These are phyloP conservation scores for Elongisporangium undulatum DNA, from an alignment of 352 stramenopile species.

Conservation along the genomic window DNA sequence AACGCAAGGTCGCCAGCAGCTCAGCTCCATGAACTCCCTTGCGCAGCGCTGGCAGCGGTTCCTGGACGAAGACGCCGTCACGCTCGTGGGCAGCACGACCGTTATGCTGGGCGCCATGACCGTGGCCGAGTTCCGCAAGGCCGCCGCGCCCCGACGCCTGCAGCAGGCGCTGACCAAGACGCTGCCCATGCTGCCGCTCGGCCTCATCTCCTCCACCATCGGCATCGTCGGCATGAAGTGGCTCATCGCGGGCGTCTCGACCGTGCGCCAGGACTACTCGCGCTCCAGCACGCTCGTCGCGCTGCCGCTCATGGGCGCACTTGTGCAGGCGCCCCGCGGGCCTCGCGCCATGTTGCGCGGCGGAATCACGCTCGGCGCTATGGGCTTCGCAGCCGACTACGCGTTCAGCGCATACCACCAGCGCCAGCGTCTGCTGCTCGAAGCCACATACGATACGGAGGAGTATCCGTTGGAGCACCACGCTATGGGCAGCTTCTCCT, in stretches of 20 bases:
- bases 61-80: constrained; percentile 35
- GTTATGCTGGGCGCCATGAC: constrained; percentile 22
- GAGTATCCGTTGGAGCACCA: no score
- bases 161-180: constrained; percentile 26
- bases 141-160: constrained; percentile 11
- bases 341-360: constrained; percentile 36
- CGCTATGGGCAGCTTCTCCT: no score
- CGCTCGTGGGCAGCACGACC: constrained; percentile 21
- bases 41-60: constrained; percentile 36
- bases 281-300: constrained; percentile 44
- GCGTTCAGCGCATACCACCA: constrained; percentile 21
- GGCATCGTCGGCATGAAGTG: constrained; percentile 60
- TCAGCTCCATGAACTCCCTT: not conserved
- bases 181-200: constrained; percentile 26
- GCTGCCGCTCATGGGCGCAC: constrained; percentile 37
- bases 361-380: constrained; percentile 23
- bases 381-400: constrained; percentile 37
- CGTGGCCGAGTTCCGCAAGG: constrained; percentile 23
- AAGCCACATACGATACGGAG: no score
- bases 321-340: constrained; percentile 37
- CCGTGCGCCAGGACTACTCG: constrained; percentile 50
- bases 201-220: constrained; percentile 31
- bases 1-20: constrained; percentile 6
- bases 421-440: constrained; percentile 3
- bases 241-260: constrained; percentile 34